These are phyloP conservation scores for Pseudocercospora musae DNA, from an alignment of 2,329 filamentous ascomycete genomes.

Conservation along the genomic window DNA sequence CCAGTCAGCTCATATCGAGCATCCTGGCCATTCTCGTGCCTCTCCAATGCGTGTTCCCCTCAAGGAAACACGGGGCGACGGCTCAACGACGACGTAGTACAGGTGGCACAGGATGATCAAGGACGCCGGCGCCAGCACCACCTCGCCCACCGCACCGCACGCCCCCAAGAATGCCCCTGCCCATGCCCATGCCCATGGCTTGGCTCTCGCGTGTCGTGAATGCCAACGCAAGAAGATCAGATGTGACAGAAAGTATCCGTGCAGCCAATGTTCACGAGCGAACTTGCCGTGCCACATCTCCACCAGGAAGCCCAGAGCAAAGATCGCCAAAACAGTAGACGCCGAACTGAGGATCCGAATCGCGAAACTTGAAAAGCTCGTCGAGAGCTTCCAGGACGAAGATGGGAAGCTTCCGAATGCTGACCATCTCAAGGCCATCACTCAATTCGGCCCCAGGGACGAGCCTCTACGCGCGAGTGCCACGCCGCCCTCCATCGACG, in stretches of 20 bases:
- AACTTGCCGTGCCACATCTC: conserved; percentile 16
- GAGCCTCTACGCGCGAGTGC: background rate
- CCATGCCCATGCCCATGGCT: conserved; percentile 9
- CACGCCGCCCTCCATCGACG: background rate
- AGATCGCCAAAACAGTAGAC: conserved; percentile 20
- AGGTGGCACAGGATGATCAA: no score
- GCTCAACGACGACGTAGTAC: background rate
- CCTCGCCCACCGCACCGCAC: background rate
- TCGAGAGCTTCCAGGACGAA: conserved; percentile 23
- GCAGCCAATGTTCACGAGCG: conserved; percentile 18
- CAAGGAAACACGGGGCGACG: background rate
- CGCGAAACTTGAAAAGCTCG: conserved; percentile 24
- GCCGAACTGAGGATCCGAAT: conserved; percentile 23
- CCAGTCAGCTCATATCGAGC: no score
- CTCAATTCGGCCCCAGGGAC: background rate
- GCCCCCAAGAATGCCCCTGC: background rate
- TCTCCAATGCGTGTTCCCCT: background rate
- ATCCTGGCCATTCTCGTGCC: background rate
- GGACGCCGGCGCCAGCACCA: background rate
- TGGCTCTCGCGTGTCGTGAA: conserved; percentile 19
- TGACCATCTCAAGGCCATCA: background rate
- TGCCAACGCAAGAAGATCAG: conserved; percentile 25
- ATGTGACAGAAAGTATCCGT: conserved; percentile 23
- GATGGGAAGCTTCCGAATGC: conserved; percentile 10
- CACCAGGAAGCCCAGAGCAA: conserved; percentile 23